These are phyloP conservation scores for Tylopilus sp. DNA, from an alignment of 768 basidiomycete species.

Conservation along the genomic window DNA sequence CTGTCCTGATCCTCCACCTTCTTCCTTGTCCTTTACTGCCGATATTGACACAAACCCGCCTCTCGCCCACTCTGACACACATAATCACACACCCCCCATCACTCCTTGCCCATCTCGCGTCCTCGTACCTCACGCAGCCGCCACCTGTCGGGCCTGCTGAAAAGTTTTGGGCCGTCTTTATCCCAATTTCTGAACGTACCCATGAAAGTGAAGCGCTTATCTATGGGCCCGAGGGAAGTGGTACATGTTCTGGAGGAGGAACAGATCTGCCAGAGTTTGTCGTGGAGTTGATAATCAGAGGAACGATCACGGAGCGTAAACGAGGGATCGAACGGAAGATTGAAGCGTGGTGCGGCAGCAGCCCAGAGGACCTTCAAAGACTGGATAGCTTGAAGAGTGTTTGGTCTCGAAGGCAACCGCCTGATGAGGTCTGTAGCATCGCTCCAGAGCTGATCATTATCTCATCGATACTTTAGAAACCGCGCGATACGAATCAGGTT, in stretches of 20 bases:
- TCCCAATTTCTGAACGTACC: constrained; percentile 60
- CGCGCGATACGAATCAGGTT: constrained; percentile 61
- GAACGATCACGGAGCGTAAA: constrained; percentile 40
- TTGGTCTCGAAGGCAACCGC: constrained; percentile 36
- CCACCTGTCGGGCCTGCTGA: constrained; percentile 57
- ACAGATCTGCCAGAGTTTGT: constrained; percentile 46
- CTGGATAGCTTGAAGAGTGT: constrained; percentile 52
- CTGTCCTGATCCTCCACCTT: constrained; percentile 60
- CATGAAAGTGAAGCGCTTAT: constrained; percentile 60
- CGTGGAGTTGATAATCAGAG: constrained; percentile 58
- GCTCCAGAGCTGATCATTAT: background rate
- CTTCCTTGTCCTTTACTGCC: constrained; percentile 49
- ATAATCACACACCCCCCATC: constrained; percentile 67
- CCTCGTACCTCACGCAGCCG: constrained; percentile 67
- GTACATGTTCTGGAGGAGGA: constrained; percentile 36
- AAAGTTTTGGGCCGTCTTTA: constrained; percentile 81
- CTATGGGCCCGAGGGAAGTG: constrained; percentile 53
- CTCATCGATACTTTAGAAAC: constrained; percentile 24
- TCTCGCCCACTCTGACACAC: constrained; percentile 63
- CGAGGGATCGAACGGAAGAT: constrained; percentile 56
- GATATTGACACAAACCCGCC: constrained; percentile 55
- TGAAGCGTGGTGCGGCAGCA: constrained; percentile 55
- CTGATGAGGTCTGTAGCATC: constrained; percentile 30
- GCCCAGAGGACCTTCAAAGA: constrained; percentile 46
- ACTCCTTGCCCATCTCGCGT: constrained; percentile 65